Base-by-base conservation (phyloP, 495 filamentous ascomycete species). In the Lasiosphaeriaceae sp. region DNA sequence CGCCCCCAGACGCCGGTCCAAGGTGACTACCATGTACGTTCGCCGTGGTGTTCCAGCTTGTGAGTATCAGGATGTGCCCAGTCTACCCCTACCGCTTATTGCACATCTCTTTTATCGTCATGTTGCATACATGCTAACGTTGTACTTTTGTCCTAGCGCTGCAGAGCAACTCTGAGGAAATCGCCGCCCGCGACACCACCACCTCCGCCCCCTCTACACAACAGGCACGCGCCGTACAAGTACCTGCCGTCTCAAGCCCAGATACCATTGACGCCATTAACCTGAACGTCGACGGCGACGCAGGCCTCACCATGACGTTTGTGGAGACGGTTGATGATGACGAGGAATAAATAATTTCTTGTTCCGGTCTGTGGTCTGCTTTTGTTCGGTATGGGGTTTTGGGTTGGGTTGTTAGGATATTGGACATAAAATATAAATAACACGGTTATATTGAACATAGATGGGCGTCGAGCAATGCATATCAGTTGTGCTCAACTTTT, bases 1-100 rank as follows among this genome's bases (percentile, higher is more conserved):
- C 23, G 52, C 72, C 31, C 68, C 69, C 8, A 60, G 60, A 44
- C 68, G 68, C 16, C 70, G 71, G 11, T 71, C 75, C 19, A 77
- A 72, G 59, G 76, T 80, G 29, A 80, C 77, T 12, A 77, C 74
- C 47, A 78, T 80, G 76, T 78, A 72, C 47, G 71, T 80, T 50
- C 66, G 73, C 59, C 67, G 75, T 12, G 77, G 77, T 22, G 66
- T 74, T 31, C 74, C 75, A 21, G 69, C 68, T 37, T 63, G 74
- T 78, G 60, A 71, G 75, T 72, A 48, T 48, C 39, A 19, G 22
- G 19, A 47, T 22, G n/a, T 47, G 45, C 22, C 45, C 45, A 47
- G 45, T 47, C 45, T 26, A 19, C 2, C n/a, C 43, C 29, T 21
- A 3, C 31, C 29, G 44, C 17, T n/a, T n/a, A n/a, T n/a, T n/a